Base-by-base conservation (phyloP, 345 rosid genomes). In the Syzygium aromaticum region DNA sequence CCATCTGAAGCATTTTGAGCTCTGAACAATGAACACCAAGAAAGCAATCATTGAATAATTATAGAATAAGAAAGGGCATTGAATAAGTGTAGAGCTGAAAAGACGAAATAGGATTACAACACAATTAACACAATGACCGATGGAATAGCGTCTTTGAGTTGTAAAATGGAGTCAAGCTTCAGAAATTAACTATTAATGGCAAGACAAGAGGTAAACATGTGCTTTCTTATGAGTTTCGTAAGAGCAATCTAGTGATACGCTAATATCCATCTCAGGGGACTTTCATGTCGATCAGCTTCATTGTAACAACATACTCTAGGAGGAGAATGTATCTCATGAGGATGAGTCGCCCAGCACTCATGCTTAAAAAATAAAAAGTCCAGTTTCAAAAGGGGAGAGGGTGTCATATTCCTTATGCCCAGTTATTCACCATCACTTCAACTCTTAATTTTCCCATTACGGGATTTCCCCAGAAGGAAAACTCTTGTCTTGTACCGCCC, bases 1-100 rank as follows among this genome's bases (percentile, higher is more conserved):
- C 93, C 93, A 92, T 93, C 93, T 90, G 90, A 87, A 87, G 84
- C 53, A 90, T 46, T 86, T 54, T 51, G 80, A 73, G 80, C 43
- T 43, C 77, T 53, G 11, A 49, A n/a, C 61, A 59, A 85, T 46
- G 51, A 85, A 33, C 77, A 54, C 43, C 85, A 84, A 15, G 49
- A 73, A 19, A 73, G 80, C 12, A 2, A 9, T 49, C 80, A 33
- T 73, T 73, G 80, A 73, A 73, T 33, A 73, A 73, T 73, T 73
- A 73, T 73, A 4, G 46, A 73, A 17, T 73, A 73, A 73, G 80
- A 73, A 73, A 73, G 49, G 80, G 38, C 80, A 73, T 9, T 9
- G 80, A 73, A 33, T 33, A 17, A 73, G 14, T 33, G 80, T 19
- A 73, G 38, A 73, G 80, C 46, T 33, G 80, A 73, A 73, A 67